phyloP scores from a whole-genome alignment of 2,329 filamentous ascomycete genomes.

The Lojkania enalia region DNA sequence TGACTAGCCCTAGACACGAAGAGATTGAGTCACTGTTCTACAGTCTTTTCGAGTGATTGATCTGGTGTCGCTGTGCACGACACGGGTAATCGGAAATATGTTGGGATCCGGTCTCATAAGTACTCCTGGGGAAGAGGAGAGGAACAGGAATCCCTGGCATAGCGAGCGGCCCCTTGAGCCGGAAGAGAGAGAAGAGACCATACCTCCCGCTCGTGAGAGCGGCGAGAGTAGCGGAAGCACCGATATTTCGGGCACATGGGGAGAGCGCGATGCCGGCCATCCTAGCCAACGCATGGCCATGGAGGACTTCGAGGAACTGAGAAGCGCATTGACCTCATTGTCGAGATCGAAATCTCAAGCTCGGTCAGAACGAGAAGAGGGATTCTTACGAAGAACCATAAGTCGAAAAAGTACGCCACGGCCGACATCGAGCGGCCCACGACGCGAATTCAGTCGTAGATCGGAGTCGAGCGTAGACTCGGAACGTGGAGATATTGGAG shows the following conservation, averaged over 20 bases:
- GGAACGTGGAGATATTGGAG: conserved; percentile 27
- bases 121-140: conserved; percentile 26
- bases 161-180: conserved; percentile 30
- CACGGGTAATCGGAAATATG: conserved; percentile 13
- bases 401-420: conserved; percentile 34
- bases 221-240: conserved; percentile 29
- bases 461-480: conserved; percentile 18
- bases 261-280: conserved; percentile 61
- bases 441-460: conserved; percentile 20
- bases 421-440: conserved; percentile 11
- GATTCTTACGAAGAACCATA: conserved; percentile 23
- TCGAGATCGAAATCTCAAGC: conserved; percentile 48
- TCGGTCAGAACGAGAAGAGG: conserved; percentile 29
- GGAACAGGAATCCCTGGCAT: conserved; percentile 41
- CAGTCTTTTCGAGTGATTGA: too few species aligned
- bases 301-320: conserved; percentile 62
- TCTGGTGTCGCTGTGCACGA: too few species aligned
- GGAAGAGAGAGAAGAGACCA: conserved; percentile 17
- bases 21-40: too few species aligned
- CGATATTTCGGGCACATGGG: conserved; percentile 60
- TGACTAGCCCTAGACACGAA: too few species aligned
- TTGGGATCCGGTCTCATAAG: conserved; percentile 28
- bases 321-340: conserved; percentile 58
- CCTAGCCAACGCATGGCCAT: conserved; percentile 58
- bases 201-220: conserved; percentile 13